These are phyloP conservation scores for Talaromyces wortmannii DNA, from an alignment of 495 filamentous ascomycete species.

Conservation along the genomic window DNA sequence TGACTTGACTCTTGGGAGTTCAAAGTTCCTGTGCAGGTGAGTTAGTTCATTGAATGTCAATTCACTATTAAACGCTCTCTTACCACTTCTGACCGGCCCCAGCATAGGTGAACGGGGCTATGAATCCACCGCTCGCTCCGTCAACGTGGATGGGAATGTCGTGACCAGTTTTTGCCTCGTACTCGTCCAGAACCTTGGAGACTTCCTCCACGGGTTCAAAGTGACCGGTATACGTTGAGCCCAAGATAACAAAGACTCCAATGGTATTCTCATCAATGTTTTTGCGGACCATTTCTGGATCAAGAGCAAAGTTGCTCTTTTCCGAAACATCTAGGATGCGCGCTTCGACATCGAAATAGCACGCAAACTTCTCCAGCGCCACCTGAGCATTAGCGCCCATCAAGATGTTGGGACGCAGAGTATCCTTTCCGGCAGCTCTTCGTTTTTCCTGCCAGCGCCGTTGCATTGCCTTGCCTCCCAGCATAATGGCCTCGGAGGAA, in stretches of 20 bases:
- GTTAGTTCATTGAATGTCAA: neutral
- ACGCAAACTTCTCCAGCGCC: slow-evolving; percentile 61
- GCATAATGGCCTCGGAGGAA: slow-evolving; percentile 66
- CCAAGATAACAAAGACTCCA: slow-evolving; percentile 68
- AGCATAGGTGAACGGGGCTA: slow-evolving; percentile 64
- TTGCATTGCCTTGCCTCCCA: slow-evolving; percentile 75
- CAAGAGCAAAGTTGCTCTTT: slow-evolving; percentile 55
- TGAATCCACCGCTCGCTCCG: slow-evolving; percentile 64
- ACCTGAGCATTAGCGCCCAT: slow-evolving; percentile 78
- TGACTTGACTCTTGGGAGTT: slow-evolving; percentile 63
- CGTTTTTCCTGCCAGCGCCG: slow-evolving; percentile 67
- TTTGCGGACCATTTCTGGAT: slow-evolving; percentile 54
- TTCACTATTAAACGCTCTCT: neutral
- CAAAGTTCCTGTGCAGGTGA: slow-evolving; percentile 49
- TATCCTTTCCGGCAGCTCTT: slow-evolving; percentile 52
- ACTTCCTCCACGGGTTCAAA: slow-evolving; percentile 71
- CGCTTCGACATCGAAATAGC: slow-evolving; percentile 75
- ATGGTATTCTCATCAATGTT: slow-evolving; percentile 76
- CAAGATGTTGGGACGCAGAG: slow-evolving; percentile 61
- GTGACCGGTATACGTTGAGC: slow-evolving; percentile 70
- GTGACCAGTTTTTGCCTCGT: slow-evolving; percentile 52
- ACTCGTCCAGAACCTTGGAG: slow-evolving; percentile 58
- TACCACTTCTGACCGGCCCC: slow-evolving; percentile 55
- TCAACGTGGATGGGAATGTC: slow-evolving; percentile 75
- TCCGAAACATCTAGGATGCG: slow-evolving; percentile 61